Evolutionary conservation across 352 stramenopile genomes (phyloP), one percentile per base, ranked within the genome.

Genomic region (Globisporangium cederbergense): DNA sequence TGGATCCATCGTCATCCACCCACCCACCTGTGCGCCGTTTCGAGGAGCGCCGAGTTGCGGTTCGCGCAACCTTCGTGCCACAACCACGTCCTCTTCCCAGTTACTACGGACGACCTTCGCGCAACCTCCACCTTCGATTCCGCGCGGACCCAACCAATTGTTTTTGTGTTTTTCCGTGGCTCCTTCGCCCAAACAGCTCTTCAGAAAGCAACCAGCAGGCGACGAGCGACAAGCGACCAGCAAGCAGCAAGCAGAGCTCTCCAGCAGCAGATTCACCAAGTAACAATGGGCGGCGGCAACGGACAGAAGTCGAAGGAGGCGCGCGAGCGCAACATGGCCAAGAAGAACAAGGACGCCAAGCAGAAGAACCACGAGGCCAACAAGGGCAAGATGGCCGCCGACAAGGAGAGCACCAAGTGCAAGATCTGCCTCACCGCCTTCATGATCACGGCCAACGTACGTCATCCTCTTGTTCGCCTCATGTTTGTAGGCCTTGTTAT

Each of bases 341-440:
- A 94, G 79, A 94, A 94, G 77, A 78, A 77, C 64, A 94, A 94
- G 72, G 86, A 93, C 0, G 72, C 75, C 54, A 94, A 91, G 72
- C 49, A 79, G 46, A 91, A 92, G 73, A 91, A 80, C 71, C 83
- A 89, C 68, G 78, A 76, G 28, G 82, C 81, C 62, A 91, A 78
- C 67, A 92, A 91, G 66, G 82, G 76, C 66, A 94, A 94, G 74
- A 94, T 94, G 82, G 73, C 82, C 64, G 81, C 83, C n/a, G 86
- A 94, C 71, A 78, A 78, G 54, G 76, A 78, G 49, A 81, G 76
- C 34, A 81, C 89, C 76, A 94, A 92, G 76, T 94, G 86, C 81
- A 94, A 91, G 59, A 91, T 94, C 72, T 94, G 86, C 73, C 85
- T 94, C 73, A 91, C 84, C 40, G 91, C 83, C 14, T 93, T 94